These are phyloP conservation scores for Gracilaria caudata DNA, from an alignment of 23 red algal species.

Conservation along the genomic window DNA sequence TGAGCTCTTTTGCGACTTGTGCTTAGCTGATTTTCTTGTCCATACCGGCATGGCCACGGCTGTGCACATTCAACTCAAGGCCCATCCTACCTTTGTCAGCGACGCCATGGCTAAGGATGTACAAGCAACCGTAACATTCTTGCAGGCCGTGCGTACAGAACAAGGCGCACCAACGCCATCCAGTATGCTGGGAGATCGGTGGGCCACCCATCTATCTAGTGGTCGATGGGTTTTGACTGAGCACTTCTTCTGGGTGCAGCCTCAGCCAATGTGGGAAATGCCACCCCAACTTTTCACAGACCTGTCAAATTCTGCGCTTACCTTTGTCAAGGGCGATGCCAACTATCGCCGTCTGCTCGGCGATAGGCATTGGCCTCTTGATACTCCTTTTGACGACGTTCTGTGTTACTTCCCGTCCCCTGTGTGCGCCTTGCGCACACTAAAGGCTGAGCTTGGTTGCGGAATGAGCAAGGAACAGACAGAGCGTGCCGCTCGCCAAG, in stretches of 20 bases:
- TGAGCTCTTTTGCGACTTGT: conserved; percentile 96
- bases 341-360: conserved; percentile 97
- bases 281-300: conserved; percentile 11
- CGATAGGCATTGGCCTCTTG: conserved; percentile 78
- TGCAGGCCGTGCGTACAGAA: conserved; percentile 19
- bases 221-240: conserved; percentile 77
- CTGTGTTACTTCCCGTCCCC: conserved; percentile 84
- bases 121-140: conserved; percentile 29
- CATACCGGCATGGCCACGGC: conserved; percentile 28
- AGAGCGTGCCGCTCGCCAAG: conserved; percentile 26
- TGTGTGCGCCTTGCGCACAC: conserved; percentile 87
- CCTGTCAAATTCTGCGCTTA: conserved; percentile 39
- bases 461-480: conserved; percentile 49
- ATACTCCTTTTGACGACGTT: conserved; percentile 77
- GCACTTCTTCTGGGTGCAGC: conserved; percentile 96
- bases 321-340: conserved; percentile 98
- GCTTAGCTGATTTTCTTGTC: conserved; percentile 86
- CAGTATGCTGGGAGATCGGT: conserved; percentile 52
- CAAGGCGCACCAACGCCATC: conserved; percentile 4
- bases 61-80: conserved; percentile 88
- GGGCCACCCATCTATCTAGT: conserved; percentile 48
- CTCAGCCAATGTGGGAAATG: conserved; percentile 97
- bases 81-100: conserved; percentile 94
- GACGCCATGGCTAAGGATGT: conserved; percentile 97
- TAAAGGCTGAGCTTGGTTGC: conserved; percentile 94